Evolutionary conservation across 2,329 filamentous ascomycete genomes (phyloP), one percentile per base, ranked within the genome.

Genomic region (Lachnellula occidentalis): DNA sequence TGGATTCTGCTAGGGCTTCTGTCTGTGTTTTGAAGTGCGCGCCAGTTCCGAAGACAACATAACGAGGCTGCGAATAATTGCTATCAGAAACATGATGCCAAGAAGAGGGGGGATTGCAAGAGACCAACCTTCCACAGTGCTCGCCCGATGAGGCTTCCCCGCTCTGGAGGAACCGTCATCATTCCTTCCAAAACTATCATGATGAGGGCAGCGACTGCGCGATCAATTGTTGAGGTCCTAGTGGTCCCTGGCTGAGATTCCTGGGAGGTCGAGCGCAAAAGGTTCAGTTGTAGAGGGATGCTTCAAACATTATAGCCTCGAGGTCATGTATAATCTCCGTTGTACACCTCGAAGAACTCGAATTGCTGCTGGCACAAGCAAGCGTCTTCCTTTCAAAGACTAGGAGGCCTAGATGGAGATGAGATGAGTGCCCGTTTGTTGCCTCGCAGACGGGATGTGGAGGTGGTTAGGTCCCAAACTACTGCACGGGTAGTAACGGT

Each of bases 21-120:
- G 80, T 78, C 74, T 80, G 58, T 67, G 68, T 59, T 67, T 73
- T 58, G 69, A 69, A 46, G 72, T 48, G 73, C 50, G 68, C 70
- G 54, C 69, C 69, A n/a, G 70, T 70, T 53, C 80, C 80, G 54
- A 85, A 72, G 54, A 82, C 73, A 47, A 86, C 76, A 68, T 81
- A 84, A 69, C 83, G 81, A 65, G 77, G 64, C 82, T 85, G 66
- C 37, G 61, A 45, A 37, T 19, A 48, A 15, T 53, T 34, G 2
- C 47, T 24, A 8, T 37, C 24, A 48, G 39, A 54, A 41, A 8
- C 22, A 12, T 24, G 34, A 19, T 17, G n/a, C 2, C 42, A n/a
- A 7, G 15, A 15, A n/a, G n/a, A n/a, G n/a, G n/a, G 9, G 17
- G n/a, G 24, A 34, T 24, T 17, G 31, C 36, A 39, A 48, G 42